Base-by-base conservation (phyloP, 1,139 yeast genomes). In the Debaryomycetaceae sp. region DNA sequence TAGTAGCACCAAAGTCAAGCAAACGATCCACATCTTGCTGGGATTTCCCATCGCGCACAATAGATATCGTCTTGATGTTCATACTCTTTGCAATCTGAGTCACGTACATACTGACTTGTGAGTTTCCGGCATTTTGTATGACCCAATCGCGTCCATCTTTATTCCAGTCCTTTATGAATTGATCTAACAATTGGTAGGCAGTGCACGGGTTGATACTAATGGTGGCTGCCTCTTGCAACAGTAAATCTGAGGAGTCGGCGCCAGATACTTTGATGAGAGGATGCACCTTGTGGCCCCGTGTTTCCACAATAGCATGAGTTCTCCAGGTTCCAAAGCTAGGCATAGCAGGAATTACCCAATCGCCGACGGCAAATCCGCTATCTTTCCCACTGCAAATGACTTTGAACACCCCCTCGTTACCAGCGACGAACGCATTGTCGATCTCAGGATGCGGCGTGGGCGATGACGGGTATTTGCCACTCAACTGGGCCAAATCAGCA, bases 401-500 rank as follows among this genome's bases (percentile, higher is more conserved):
- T 29, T 49, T 44, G 34, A 45, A 54, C 4, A 51, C 43, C 5
- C 62, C 62, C 37, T 58, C 64, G 34, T 56, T 62, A 22, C 69
- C 69, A 28, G 62, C 57, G 7, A 63, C 58, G 25, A 60, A 59
- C 4, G 55, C 45, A 10, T 21, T 25, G 22, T 28, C 24, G 15
- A 57, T 55, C 31, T 53, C 53, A 7, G 42, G 40, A 21, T 53
- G 49, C 28, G 53, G 48, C 30, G 50, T 50, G 4, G 66, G 67
- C 25, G 53, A 55, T 12, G 62, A 50, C 11, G 67, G 65, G 39
- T 62, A 62, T 5, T 54, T 56, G 6, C 69, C 69, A 34, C 51
- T 55, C 20, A 62, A 51, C 35, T 58, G 68, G 33, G 56, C 54
- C 30, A 61, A 45, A 39, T 62, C 69, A 5, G 67, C 58, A 1